Conservation (phyloP, 2,329 filamentous ascomycete species). For the Sclerotinia minor region DNA sequence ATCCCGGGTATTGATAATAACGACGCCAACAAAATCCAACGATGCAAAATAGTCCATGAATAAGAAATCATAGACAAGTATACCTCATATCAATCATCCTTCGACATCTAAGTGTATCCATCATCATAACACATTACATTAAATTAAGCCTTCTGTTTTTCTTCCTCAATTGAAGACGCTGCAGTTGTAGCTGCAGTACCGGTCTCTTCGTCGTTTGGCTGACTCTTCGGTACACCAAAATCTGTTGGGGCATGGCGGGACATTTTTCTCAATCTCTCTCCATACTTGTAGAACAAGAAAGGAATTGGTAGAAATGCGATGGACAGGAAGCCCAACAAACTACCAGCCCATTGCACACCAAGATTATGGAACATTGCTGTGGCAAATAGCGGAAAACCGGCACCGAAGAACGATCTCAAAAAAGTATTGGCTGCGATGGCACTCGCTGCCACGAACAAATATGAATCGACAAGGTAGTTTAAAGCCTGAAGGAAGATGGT, state of each 20-base stretch:
- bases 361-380: conserved; percentile 44
- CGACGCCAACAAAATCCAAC: conserved; percentile 18
- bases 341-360: conserved; percentile 45
- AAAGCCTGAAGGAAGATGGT: conserved; percentile 53
- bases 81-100: conserved; percentile 15
- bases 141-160: conserved; percentile 14
- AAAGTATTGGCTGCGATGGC: conserved; percentile 34
- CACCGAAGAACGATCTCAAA: conserved; percentile 30
- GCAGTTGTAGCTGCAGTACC: conserved; percentile 11
- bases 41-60: neutral
- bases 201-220: conserved; percentile 16
- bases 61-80: conserved; percentile 1
- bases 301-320: conserved; percentile 46
- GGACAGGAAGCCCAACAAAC: conserved; percentile 46
- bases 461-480: conserved; percentile 32
- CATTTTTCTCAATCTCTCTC: conserved; percentile 52
- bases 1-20: conserved; percentile 13
- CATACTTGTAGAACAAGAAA: conserved; percentile 54
- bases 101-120: conserved; percentile 1
- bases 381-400: conserved; percentile 40
- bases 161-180: conserved; percentile 2
- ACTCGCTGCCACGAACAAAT: conserved; percentile 31
- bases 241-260: conserved; percentile 29
- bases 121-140: conserved; percentile 13
- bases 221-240: conserved; percentile 6